phyloP scores from a whole-genome alignment of 441 rosid genomes.

The Bruguiera hainesii region DNA sequence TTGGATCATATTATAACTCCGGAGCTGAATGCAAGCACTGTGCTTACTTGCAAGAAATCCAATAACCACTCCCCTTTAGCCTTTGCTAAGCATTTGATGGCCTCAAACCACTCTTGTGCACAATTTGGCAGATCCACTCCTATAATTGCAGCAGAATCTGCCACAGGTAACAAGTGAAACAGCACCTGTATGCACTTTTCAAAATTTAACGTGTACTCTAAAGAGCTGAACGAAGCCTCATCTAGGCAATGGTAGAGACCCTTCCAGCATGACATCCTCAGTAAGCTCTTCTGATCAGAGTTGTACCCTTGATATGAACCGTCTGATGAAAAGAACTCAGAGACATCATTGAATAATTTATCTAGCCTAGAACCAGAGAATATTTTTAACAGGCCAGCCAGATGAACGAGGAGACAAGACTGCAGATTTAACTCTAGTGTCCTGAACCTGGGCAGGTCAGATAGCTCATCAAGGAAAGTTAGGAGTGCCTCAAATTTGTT shows the following conservation, averaged over 20 bases:
- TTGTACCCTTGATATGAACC: conserved; percentile 37
- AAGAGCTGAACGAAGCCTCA: conserved; percentile 56
- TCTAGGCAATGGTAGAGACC: conserved; percentile 76
- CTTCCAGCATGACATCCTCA: conserved; percentile 76
- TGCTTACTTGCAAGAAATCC: conserved; percentile 66
- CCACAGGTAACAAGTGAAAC: conserved; percentile 55
- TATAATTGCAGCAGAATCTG: conserved; percentile 27
- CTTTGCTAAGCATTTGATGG: conserved; percentile 70
- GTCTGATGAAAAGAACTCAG: conserved; percentile 45
- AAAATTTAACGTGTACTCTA: conserved; percentile 45
- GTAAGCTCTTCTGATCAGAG: conserved; percentile 44
- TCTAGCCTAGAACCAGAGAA: conserved; percentile 80
- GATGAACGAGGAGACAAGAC: conserved; percentile 55
- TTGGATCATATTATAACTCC: too few relatives aligned
- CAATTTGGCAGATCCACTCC: conserved; percentile 29
- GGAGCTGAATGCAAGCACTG: not conserved
- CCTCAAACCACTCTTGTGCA: conserved; percentile 62
- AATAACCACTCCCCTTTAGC: conserved; percentile 61
- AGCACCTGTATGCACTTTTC: conserved; percentile 73
- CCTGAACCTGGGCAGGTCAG: conserved; percentile 69
- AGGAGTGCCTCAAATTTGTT: conserved; percentile 62
- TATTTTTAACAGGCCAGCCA: conserved; percentile 57
- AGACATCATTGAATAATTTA: conserved; percentile 63
- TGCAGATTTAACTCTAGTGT: conserved; percentile 61
- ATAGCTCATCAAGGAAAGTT: conserved; percentile 72